Conservation (phyloP, 177 flowering plant genomes). For the Vitis hybrid region DNA sequence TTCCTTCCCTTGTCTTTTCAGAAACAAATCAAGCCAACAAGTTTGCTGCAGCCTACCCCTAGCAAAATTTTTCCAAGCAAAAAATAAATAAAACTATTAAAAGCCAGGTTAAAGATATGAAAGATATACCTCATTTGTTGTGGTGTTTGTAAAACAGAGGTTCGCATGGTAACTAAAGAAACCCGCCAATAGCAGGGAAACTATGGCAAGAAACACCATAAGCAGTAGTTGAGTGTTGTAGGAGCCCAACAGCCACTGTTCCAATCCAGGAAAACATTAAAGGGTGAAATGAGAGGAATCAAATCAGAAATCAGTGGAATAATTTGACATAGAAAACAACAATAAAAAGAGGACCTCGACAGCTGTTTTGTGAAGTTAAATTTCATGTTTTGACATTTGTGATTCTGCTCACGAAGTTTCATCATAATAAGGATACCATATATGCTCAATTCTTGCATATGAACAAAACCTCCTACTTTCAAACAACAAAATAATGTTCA, state of each 20-base stretch:
- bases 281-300: not conserved
- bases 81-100: not conserved
- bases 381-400: too few relatives aligned
- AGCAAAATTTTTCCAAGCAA: not conserved
- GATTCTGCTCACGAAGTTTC: too few relatives aligned
- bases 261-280: slow-evolving; percentile 11
- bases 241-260: slow-evolving; percentile 86
- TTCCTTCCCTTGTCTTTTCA: too few relatives aligned
- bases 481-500: too few relatives aligned
- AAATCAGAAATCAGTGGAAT: slow-evolving; percentile 6
- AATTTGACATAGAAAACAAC: not conserved
- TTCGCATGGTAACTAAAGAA: slow-evolving; percentile 85
- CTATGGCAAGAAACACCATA: slow-evolving; percentile 80
- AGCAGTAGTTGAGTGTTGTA: slow-evolving; percentile 89
- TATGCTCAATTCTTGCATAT: too few relatives aligned
- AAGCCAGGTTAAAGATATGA: not conserved
- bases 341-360: too few relatives aligned
- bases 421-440: too few relatives aligned
- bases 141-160: slow-evolving; percentile 82
- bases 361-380: too few relatives aligned
- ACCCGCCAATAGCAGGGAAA: slow-evolving; percentile 73
- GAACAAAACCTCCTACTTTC: too few relatives aligned
- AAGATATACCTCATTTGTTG: slow-evolving; percentile 86
- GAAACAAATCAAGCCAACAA: too few relatives aligned
- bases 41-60: too few relatives aligned